These are phyloP conservation scores for Hyaloscypha finlandica DNA, from an alignment of 495 filamentous ascomycete species.

Conservation along the genomic window DNA sequence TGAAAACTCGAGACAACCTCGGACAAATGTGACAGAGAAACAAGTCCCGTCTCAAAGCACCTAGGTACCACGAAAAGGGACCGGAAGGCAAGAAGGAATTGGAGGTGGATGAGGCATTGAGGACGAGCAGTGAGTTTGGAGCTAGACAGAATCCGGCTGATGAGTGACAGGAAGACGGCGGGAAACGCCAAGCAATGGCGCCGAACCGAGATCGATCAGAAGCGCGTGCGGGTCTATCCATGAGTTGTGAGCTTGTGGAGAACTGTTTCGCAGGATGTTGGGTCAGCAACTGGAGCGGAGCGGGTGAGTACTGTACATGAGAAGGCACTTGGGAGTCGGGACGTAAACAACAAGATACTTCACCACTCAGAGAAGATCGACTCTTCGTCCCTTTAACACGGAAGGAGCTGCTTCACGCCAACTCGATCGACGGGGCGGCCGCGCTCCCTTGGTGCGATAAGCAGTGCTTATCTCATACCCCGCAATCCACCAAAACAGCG, in stretches of 20 bases:
- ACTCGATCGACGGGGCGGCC: too few species aligned
- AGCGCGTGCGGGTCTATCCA: background rate
- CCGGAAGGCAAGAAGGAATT: background rate
- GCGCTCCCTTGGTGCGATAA: too few species aligned
- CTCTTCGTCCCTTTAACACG: background rate
- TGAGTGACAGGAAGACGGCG: background rate
- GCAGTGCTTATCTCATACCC: too few species aligned
- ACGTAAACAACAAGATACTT: background rate
- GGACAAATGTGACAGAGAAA: background rate
- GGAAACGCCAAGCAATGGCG: background rate
- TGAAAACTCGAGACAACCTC: background rate
- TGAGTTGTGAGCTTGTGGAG: too few species aligned
- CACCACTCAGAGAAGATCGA: background rate
- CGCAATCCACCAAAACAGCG: too few species aligned
- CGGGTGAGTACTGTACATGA: background rate
- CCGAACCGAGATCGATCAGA: background rate
- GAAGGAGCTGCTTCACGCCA: background rate
- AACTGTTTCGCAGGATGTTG: too few species aligned
- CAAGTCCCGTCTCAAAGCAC: background rate
- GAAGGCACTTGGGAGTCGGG: background rate
- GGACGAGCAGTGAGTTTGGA: too few species aligned
- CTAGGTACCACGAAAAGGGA: conserved; percentile 4
- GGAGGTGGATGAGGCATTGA: background rate
- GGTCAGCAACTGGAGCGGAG: too few species aligned
- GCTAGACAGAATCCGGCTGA: background rate